phyloP scores from a whole-genome alignment of 2,329 filamentous ascomycete genomes.

The Trichophyton benhamiae region DNA sequence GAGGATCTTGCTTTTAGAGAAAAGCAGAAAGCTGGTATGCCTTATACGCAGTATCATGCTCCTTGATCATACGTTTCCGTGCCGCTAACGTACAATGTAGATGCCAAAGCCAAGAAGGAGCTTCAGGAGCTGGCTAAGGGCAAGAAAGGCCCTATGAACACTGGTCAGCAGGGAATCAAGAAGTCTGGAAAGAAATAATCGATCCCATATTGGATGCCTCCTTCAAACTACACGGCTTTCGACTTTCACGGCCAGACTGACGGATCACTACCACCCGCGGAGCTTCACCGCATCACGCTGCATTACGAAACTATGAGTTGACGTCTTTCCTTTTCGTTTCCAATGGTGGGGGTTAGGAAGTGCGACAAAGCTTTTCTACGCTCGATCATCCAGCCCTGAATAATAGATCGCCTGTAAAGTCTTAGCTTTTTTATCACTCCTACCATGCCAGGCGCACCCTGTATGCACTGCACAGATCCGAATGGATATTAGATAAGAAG shows the following conservation, averaged over 20 bases:
- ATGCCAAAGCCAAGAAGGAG: slow-evolving; percentile 76
- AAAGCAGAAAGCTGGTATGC: slow-evolving; percentile 72
- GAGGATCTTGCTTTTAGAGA: slow-evolving; percentile 71
- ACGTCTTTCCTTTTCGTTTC: not conserved
- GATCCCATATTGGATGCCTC: not conserved
- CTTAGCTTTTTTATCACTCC: not conserved
- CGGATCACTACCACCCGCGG: not conserved
- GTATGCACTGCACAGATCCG: not conserved
- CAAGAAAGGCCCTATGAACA: slow-evolving; percentile 71
- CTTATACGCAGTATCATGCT: not conserved
- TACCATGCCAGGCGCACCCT: not conserved
- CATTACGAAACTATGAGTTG: not conserved
- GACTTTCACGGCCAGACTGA: not conserved
- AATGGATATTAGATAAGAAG: not conserved
- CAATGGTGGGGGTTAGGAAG: not conserved
- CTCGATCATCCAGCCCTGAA: not conserved
- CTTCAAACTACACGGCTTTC: not conserved
- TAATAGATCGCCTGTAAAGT: not conserved
- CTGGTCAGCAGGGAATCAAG: slow-evolving; percentile 81
- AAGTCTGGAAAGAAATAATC: slow-evolving; percentile 92
- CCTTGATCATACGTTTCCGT: not conserved
- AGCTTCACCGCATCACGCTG: not conserved
- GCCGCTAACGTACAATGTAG: slow-evolving; percentile 30
- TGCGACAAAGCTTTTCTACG: not conserved
- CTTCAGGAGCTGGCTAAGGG: slow-evolving; percentile 68